These are phyloP conservation scores for Trametes gibbosa DNA, from an alignment of 768 basidiomycete genomes.

Conservation along the genomic window DNA sequence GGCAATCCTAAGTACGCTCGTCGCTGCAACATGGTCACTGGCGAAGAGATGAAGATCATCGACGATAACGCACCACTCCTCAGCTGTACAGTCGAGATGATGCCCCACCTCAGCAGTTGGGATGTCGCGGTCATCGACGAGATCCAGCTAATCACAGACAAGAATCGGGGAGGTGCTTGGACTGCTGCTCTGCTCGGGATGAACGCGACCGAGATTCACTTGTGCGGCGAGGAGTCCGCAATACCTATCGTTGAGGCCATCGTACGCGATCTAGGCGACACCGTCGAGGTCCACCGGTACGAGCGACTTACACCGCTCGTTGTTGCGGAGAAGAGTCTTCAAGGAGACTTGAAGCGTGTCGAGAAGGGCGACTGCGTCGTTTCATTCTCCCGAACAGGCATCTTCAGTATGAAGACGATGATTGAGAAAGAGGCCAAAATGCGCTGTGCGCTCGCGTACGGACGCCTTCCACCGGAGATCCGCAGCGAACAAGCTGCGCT, in stretches of 20 bases:
- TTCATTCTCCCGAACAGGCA: conserved; percentile 71
- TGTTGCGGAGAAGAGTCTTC: conserved; percentile 62
- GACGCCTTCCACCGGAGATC: conserved; percentile 87
- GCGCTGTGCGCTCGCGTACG: conserved; percentile 90
- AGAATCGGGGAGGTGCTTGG: conserved; percentile 79
- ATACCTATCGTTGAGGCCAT: conserved; percentile 74
- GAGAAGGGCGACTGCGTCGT: conserved; percentile 89
- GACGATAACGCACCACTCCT: conserved; percentile 50
- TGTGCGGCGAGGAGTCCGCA: conserved; percentile 94
- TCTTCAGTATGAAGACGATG: conserved; percentile 72
- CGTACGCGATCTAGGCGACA: conserved; percentile 77
- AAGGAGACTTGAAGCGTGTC: conserved; percentile 57
- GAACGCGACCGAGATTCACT: conserved; percentile 78
- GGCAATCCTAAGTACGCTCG: conserved; percentile 52
- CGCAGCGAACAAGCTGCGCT: conserved; percentile 87
- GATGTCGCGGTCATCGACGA: conserved; percentile 96
- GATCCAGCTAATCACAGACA: conserved; percentile 92
- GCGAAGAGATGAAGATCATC: conserved; percentile 83
- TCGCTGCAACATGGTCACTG: conserved; percentile 84
- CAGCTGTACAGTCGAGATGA: conserved; percentile 97
- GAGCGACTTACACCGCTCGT: conserved; percentile 83
- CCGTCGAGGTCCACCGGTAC: conserved; percentile 77
- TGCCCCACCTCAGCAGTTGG: conserved; percentile 36
- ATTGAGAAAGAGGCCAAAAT: conserved; percentile 73
- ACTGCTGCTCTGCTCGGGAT: conserved; percentile 75